These are phyloP conservation scores for Trifolium subterraneum DNA, from an alignment of 306 rosid genomes.

Conservation along the genomic window DNA sequence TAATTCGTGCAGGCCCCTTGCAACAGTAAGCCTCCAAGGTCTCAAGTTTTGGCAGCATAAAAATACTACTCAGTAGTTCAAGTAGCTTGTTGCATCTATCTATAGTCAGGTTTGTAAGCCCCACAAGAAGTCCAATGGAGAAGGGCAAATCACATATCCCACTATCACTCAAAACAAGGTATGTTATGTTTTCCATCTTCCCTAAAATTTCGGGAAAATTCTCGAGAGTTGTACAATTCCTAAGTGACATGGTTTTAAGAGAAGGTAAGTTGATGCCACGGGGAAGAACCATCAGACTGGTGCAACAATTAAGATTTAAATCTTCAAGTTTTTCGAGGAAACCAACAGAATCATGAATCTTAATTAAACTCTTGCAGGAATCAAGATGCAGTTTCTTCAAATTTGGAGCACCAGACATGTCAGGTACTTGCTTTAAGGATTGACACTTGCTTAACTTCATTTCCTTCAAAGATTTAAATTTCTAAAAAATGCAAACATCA, in stretches of 20 bases:
- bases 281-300: conserved; percentile 8
- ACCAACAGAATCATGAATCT: conserved; percentile 35
- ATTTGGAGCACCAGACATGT: conserved; percentile 17
- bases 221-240: background rate
- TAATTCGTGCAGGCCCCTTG: background rate
- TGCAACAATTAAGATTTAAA: background rate
- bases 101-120: background rate
- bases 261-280: background rate
- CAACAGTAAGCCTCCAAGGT: background rate
- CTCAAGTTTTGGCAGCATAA: conserved; percentile 1
- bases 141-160: conserved; percentile 3
- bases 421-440: conserved; percentile 9
- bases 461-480: background rate
- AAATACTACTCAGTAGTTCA: conserved; percentile 15
- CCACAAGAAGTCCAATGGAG: conserved; percentile 25
- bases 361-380: conserved; percentile 5
- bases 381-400: background rate
- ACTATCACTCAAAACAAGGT: background rate
- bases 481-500: background rate
- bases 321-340: background rate
- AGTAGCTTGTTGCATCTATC: background rate
- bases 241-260: background rate
- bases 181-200: conserved; percentile 3
- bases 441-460: background rate
- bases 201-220: conserved; percentile 24